phyloP scores from a whole-genome alignment of 768 basidiomycete genomes.

The Termitomyces sp. region DNA sequence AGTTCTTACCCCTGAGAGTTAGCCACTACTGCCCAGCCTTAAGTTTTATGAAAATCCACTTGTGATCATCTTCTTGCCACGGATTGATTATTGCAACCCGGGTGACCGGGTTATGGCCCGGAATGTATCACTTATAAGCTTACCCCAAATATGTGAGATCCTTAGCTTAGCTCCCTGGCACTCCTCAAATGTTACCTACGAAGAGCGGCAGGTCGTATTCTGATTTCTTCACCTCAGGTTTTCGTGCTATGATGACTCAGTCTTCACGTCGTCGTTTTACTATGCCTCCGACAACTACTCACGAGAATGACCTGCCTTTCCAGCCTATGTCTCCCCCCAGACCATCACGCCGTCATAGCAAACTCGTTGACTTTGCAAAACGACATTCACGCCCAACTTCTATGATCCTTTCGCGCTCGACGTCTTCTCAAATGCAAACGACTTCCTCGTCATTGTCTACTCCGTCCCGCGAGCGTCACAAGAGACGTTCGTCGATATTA shows the following conservation, averaged over 20 bases:
- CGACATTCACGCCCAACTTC: conserved; percentile 23
- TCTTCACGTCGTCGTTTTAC: background rate
- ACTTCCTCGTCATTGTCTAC: conserved; percentile 3
- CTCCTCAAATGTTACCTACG: conserved; percentile 12
- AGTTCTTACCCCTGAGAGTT: conserved; percentile 5
- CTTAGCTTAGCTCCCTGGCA: conserved; percentile 9
- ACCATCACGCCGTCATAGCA: conserved; percentile 10
- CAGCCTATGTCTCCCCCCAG: background rate
- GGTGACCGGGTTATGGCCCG: conserved; percentile 2
- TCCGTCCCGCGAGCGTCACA: conserved; percentile 6
- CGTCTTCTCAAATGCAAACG: conserved; percentile 2
- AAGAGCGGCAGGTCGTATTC: conserved; percentile 30
- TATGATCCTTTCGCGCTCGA: conserved; percentile 19
- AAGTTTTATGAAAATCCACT: conserved; percentile 1
- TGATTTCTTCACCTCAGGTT: conserved; percentile 43
- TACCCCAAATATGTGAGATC: background rate
- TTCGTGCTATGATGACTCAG: conserved; percentile 31
- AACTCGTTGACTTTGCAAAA: conserved; percentile 13
- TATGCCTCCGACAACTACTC: background rate
- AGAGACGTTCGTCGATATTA: conserved; percentile 27
- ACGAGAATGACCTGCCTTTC: background rate
- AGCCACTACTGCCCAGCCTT: background rate
- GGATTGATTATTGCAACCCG: background rate
- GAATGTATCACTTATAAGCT: conserved; percentile 5
- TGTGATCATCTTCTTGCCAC: conserved; percentile 13